Conservation (phyloP, 2,329 filamentous ascomycete genomes). For the Colletotrichum zoysiae region DNA sequence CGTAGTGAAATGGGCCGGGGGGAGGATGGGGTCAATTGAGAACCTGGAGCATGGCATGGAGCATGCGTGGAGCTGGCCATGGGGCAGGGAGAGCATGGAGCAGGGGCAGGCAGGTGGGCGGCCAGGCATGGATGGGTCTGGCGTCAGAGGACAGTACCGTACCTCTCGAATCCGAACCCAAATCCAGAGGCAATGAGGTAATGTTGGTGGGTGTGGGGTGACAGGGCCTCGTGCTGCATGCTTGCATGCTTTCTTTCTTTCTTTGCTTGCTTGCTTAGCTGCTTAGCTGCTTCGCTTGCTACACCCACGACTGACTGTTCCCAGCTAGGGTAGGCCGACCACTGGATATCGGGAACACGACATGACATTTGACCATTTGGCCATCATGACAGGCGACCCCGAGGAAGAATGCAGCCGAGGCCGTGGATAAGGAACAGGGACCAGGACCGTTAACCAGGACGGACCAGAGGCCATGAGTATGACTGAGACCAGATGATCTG, state of each 20-base stretch:
- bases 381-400: not conserved
- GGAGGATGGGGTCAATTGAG: constrained; percentile 32
- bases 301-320: constrained; percentile 4
- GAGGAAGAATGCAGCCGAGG: constrained; percentile 24
- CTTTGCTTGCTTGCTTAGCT: not conserved
- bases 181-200: constrained; percentile 24
- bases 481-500: not conserved
- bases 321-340: not conserved
- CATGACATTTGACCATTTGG: constrained; percentile 6
- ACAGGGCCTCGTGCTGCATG: constrained; percentile 28
- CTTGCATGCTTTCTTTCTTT: too few relatives aligned
- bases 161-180: not conserved
- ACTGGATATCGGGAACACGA: not conserved
- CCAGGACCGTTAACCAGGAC: not conserved
- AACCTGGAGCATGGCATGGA: constrained; percentile 27
- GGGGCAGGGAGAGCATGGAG: constrained; percentile 31
- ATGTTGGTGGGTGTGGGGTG: constrained; percentile 35
- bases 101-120: constrained; percentile 21
- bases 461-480: not conserved
- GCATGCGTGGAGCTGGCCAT: constrained; percentile 32
- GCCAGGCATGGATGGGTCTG: constrained; percentile 30
- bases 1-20: constrained; percentile 37
- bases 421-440: constrained; percentile 10
- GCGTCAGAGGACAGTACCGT: constrained; percentile 15
- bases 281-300: not conserved